Conservation (phyloP, 2,329 filamentous ascomycete genomes). For the Botrytis pseudocinerea region DNA sequence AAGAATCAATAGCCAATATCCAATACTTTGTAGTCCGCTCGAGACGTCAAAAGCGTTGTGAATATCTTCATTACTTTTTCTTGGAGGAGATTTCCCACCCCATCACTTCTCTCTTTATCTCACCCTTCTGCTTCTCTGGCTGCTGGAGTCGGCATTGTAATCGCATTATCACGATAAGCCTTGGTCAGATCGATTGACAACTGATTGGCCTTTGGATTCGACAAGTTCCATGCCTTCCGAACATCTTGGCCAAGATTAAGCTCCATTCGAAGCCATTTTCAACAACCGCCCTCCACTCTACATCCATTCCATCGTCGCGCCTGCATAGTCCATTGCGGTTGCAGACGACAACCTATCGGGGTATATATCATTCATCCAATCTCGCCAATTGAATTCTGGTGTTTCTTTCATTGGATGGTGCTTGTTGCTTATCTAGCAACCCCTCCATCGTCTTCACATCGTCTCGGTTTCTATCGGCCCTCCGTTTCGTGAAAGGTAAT, state of each 20-base stretch:
- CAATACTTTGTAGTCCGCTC: neutral
- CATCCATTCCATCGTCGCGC: neutral
- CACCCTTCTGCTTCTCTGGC: neutral
- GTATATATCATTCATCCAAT: neutral
- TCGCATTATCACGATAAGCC: neutral
- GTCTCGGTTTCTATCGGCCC: neutral
- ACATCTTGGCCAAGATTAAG: neutral
- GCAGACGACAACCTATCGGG: neutral
- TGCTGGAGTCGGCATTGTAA: no score
- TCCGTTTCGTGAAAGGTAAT: neutral
- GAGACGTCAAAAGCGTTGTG: neutral
- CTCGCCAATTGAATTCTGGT: neutral
- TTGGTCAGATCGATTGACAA: neutral
- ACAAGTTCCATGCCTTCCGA: neutral
- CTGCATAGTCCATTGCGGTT: neutral
- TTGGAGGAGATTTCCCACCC: neutral
- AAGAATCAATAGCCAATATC: neutral
- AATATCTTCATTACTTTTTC: conserved; percentile 10
- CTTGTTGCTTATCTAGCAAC: neutral
- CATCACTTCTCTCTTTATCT: neutral
- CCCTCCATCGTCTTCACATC: neutral
- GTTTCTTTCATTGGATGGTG: neutral
- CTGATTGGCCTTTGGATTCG: neutral
- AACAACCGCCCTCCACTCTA: neutral
- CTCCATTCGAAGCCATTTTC: neutral